Percentiles rank a stretch among this genome's conserved stretches.
Evolutionary conservation across 1,284 basidiomycete genomes (phyloP).

Genomic region (Athelia psychrophila): DNA sequence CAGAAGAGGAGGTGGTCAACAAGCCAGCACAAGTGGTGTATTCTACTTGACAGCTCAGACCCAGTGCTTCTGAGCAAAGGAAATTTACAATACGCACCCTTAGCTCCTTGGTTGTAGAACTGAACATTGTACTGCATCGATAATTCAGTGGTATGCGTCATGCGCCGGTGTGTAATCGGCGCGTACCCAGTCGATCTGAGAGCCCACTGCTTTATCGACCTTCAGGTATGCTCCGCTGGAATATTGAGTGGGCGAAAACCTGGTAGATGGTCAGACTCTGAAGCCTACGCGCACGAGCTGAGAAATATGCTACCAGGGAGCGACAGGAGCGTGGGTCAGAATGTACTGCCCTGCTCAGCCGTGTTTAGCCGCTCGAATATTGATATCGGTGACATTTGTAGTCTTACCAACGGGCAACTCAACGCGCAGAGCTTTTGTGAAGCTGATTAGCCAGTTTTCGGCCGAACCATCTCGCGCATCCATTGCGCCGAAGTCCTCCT

Average conservation of each 20-base stretch:
- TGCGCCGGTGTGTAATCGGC: slow-evolving; percentile 8
- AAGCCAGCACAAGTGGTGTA: slow-evolving; percentile 45
- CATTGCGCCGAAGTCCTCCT: slow-evolving; percentile 29
- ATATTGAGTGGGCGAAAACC: not conserved
- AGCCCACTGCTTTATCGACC: slow-evolving; percentile 7
- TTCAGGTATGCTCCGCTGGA: not conserved
- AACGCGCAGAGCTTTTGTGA: slow-evolving; percentile 38
- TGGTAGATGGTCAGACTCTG: not conserved
- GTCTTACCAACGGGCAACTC: slow-evolving; percentile 20
- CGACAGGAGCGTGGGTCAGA: slow-evolving; percentile 10
- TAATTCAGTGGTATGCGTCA: slow-evolving; percentile 14
- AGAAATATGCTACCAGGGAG: slow-evolving; percentile 16
- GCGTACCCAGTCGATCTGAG: slow-evolving; percentile 6
- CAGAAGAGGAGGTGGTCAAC: slow-evolving; percentile 35
- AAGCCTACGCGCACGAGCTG: not conserved
- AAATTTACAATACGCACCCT: slow-evolving; percentile 6
- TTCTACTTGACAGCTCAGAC: slow-evolving; percentile 37
- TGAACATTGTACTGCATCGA: slow-evolving; percentile 14
- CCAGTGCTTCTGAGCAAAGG: not conserved
- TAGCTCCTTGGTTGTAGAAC: slow-evolving; percentile 30
- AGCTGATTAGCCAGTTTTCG: slow-evolving; percentile 40
- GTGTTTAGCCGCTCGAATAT: not conserved
- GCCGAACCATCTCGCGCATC: slow-evolving; percentile 34
- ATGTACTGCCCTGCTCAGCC: slow-evolving; percentile 4
- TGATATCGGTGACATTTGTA: not conserved